Evolutionary conservation across 768 basidiomycete species (phyloP).

Genomic region (Trametes cingulata): DNA sequence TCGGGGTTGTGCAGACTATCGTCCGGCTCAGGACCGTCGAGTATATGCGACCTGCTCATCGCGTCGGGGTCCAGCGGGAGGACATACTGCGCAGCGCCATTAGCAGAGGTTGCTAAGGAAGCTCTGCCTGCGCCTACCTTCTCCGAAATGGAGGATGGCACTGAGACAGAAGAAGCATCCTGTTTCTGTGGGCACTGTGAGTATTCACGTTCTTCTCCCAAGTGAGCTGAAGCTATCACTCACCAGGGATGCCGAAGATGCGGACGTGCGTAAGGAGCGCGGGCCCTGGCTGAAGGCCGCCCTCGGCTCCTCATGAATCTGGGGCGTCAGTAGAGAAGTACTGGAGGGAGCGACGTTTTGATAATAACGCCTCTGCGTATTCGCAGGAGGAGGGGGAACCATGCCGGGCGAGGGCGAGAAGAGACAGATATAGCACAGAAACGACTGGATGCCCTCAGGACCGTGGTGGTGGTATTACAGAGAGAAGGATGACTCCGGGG

Average conservation of each 20-base stretch:
- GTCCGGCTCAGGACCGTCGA: constrained; percentile 58
- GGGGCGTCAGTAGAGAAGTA: constrained; percentile 19
- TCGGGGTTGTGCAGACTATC: constrained; percentile 66
- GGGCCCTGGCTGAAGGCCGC: constrained; percentile 19
- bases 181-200: neutral
- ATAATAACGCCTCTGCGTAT: constrained; percentile 3
- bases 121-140: constrained; percentile 23
- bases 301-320: constrained; percentile 17
- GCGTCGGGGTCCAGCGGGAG: constrained; percentile 63
- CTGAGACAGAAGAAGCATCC: constrained; percentile 20
- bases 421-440: neutral
- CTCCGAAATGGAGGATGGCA: constrained; percentile 31
- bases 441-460: constrained; percentile 42
- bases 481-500: neutral
- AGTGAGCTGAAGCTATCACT: constrained; percentile 19
- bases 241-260: constrained; percentile 48
- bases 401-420: constrained; percentile 3
- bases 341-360: constrained; percentile 25
- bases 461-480: constrained; percentile 34
- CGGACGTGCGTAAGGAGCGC: constrained; percentile 35
- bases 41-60: constrained; percentile 47
- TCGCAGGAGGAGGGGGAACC: constrained; percentile 11
- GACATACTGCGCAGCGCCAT: constrained; percentile 48
- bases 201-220: neutral
- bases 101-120: neutral